Evolutionary conservation across 345 rosid species (phyloP), one percentile per base, ranked within the genome.

Genomic region (Lumnitzera littorea): DNA sequence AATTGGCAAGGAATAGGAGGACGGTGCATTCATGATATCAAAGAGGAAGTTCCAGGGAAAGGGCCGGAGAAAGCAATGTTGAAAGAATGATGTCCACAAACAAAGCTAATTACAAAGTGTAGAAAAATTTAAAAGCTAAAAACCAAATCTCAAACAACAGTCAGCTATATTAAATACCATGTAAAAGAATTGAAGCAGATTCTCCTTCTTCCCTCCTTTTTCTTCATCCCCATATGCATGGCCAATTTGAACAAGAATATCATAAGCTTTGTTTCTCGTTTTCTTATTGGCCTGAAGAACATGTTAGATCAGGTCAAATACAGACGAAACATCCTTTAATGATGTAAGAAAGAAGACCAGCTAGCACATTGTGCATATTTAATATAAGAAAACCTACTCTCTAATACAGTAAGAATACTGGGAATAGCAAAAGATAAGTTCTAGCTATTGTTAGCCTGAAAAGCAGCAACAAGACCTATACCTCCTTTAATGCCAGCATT

Each of bases 241-340:
- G 15, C 91, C 99, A 70, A 90, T 88, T 81, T 90, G 91, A 60
- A 94, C 92, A 70, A 94, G 96, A 50, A 94, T 80, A 36, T 86
- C 96, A 53, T 88, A 90, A 56, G 99, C 97, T 76, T 95, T 90
- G 76, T 75, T 90, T 82, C 99, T 94, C 27, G 96, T 90, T 74
- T 76, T 90, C 67, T 84, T 90, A 69, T 88, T 94, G 47, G 83
- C 88, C 99, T 94, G 82, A 58, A 74, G 82, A 58, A 74, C 50
- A 58, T 54, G 54, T 62, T 47, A 41, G 56, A 58, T 29, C 41
- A 31, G 47, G 20, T 58, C 14, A 15, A 17, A 31, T 63, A 31
- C 67, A 50, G 60, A 60, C 48, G 43, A 36, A 36, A 36, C 43
- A 36, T 36, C 43, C 43, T 27, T 27, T 36, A 36, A 4, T 5